Base-by-base conservation (phyloP, 306 rosid genomes). In the Rosa multiflora region DNA sequence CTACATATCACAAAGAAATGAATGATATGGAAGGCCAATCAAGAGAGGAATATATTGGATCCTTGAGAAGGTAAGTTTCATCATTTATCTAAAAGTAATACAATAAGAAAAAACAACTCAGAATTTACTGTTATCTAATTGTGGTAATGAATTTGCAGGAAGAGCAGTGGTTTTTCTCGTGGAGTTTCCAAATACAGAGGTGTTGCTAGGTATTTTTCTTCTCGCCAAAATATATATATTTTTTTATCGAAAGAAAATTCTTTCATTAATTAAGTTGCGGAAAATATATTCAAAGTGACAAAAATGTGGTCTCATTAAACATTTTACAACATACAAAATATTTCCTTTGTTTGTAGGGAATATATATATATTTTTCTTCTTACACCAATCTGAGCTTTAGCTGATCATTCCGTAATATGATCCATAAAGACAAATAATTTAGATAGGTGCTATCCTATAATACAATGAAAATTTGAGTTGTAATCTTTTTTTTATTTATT, bases 161-260 rank as follows among this genome's bases (percentile, higher is more conserved):
- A 86, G 88, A 94, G 97, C 80, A 94, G 97, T 86, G 98, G 98
- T 2, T 94, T 94, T 80, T 93, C 97, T 52, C 80, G 98, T 29
- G 98, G 98, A 76, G 93, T 93, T 67, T 93, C 98, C 2, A 93
- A 91, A 80, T 93, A 90, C 46, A 90, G 98, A 88, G 98, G 98
- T 1, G 97, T 93, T 17, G 98, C 98, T 35, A 90, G 98, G 98
- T 52, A 75, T 51, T 14, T 44, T 18, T 23, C 3, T 48, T 23
- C 20, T 75, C 18, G 35, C 8, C 39, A 29, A 61, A 12, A 26
- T 4, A 10, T 18, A 6, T 17, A 0, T 55, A 23, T 6, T 55
- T 13, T 20, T n/a, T 15, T 20, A 4, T 4, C 17, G n/a, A 3
- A 12, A 48, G 5, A 48, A 48, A 51, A 51, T 51, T 51, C 8